Conservation (phyloP, 345 rosid genomes). For the Nasturtium officinale region DNA sequence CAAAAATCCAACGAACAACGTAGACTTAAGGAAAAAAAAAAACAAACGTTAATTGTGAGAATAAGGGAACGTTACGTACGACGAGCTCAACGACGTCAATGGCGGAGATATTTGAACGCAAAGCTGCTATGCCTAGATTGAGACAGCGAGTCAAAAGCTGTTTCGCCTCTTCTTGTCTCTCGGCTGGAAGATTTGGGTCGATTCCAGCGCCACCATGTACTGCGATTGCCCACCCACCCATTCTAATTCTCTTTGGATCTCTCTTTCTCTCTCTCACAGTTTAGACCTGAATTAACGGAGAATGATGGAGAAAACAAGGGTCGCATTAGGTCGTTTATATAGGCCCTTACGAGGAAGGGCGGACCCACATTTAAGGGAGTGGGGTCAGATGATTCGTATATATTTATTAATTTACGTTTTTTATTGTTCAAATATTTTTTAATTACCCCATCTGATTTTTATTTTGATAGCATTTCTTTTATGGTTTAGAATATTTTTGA, state of each 20-base stretch:
- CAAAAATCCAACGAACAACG: not conserved
- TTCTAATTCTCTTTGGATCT: slow-evolving; percentile 9
- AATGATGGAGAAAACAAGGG: slow-evolving; percentile 29
- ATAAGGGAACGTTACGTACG: slow-evolving; percentile 44
- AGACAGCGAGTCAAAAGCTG: slow-evolving; percentile 87
- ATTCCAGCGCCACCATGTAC: slow-evolving; percentile 99
- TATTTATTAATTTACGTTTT: slow-evolving; percentile 12
- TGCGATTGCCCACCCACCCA: slow-evolving; percentile 96
- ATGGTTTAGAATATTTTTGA: not conserved
- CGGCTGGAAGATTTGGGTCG: slow-evolving; percentile 87
- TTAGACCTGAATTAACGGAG: not conserved
- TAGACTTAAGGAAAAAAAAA: not conserved
- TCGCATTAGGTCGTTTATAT: slow-evolving; percentile 35
- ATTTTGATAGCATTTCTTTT: not conserved
- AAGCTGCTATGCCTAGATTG: slow-evolving; percentile 78
- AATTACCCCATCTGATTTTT: not conserved
- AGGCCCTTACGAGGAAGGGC: not conserved
- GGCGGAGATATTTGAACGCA: slow-evolving; percentile 74
- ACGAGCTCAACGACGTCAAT: slow-evolving; percentile 95
- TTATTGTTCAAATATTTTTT: not conserved
- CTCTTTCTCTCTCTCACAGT: slow-evolving; percentile 13
- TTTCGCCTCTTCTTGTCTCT: slow-evolving; percentile 85
- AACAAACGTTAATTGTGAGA: not conserved
- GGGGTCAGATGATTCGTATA: not conserved
- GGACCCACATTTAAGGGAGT: slow-evolving; percentile 25